A percentile compares a stretch with the other conserved stretches of the same genome.
phyloP scores from a whole-genome alignment of 306 rosid genomes.

The Lupinus albus region DNA sequence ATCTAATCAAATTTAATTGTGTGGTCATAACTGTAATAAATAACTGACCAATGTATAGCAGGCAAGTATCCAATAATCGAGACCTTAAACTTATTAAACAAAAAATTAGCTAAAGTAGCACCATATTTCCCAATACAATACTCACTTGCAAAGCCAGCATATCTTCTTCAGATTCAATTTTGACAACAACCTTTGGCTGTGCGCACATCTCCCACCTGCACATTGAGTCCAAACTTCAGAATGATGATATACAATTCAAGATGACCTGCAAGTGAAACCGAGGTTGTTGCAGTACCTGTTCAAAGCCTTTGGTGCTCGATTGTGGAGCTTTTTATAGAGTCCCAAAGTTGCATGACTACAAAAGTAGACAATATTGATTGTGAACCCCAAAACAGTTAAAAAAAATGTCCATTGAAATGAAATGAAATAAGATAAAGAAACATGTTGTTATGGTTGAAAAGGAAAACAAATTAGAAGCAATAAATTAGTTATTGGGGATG shows the following conservation, averaged over 20 bases:
- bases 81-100: conserved; percentile 13
- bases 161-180: conserved; percentile 90
- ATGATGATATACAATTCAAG: neutral
- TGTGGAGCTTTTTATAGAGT: conserved; percentile 80
- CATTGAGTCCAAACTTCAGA: conserved; percentile 35
- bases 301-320: conserved; percentile 84
- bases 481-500: neutral
- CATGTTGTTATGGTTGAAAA: neutral
- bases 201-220: conserved; percentile 97
- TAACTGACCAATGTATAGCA: neutral
- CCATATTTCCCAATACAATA: neutral
- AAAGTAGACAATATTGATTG: conserved; percentile 31
- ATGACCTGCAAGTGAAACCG: neutral
- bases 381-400: conserved; percentile 3
- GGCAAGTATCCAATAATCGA: conserved; percentile 19
- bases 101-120: conserved; percentile 4
- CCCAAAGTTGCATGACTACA: conserved; percentile 90
- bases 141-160: conserved; percentile 86
- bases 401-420: neutral
- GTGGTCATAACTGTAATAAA: conserved; percentile 13
- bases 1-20: neutral
- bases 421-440: neutral
- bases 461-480: neutral
- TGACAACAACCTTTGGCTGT: conserved; percentile 94
- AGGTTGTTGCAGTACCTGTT: conserved; percentile 52